A percentile compares a stretch with the other conserved stretches of the same genome.
Evolutionary conservation across 2,329 filamentous ascomycete species (phyloP).

Genomic region (Penicillium sp.): DNA sequence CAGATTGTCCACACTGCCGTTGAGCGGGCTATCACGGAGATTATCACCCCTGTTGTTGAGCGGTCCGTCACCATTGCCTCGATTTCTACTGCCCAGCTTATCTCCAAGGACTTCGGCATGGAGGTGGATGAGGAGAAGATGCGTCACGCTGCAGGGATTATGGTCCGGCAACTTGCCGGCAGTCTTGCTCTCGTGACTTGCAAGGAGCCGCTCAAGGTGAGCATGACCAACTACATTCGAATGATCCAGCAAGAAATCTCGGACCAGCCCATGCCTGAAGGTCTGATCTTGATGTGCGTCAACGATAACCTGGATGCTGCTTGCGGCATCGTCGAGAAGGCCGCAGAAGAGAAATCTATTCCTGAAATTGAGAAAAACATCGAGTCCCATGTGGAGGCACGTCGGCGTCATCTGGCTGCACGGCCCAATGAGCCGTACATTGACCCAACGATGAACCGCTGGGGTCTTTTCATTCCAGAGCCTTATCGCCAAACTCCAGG

Average conservation of each 20-base stretch:
- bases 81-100: constrained; percentile 91
- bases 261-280: constrained; percentile 76
- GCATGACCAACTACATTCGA: constrained; percentile 97
- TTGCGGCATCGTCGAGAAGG: constrained; percentile 89
- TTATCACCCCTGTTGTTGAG: constrained; percentile 95
- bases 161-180: constrained; percentile 91
- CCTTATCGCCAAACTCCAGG: constrained; percentile 80
- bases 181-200: constrained; percentile 95
- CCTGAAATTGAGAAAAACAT: constrained; percentile 95
- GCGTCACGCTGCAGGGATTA: constrained; percentile 78
- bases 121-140: constrained; percentile 85
- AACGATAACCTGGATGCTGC: constrained; percentile 95
- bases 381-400: constrained; percentile 68
- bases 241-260: constrained; percentile 62
- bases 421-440: constrained; percentile 80
- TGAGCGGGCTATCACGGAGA: constrained; percentile 85
- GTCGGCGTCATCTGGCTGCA: constrained; percentile 67
- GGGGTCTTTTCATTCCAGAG: constrained; percentile 88
- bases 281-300: constrained; percentile 95
- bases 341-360: constrained; percentile 85
- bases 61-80: constrained; percentile 96
- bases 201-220: constrained; percentile 91
- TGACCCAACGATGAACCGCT: constrained; percentile 74
- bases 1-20: constrained; percentile 79
- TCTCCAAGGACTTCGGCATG: constrained; percentile 92